Percentiles rank a stretch among this genome's conserved stretches.
phyloP scores from a whole-genome alignment of 1,284 basidiomycete genomes.

The Cryptococcus sp. region DNA sequence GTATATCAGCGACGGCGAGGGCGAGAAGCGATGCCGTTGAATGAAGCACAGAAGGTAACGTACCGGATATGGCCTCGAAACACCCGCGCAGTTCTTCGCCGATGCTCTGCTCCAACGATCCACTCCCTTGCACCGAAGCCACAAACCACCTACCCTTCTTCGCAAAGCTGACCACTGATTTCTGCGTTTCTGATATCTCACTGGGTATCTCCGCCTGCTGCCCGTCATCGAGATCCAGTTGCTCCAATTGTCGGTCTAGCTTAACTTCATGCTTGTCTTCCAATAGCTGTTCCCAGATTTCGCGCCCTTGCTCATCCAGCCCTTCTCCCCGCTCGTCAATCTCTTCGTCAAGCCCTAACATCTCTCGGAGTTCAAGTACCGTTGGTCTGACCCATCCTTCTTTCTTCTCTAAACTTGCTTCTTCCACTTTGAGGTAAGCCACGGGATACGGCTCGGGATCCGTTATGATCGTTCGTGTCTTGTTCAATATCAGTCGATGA shows the following conservation, averaged over 20 bases:
- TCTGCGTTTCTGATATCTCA: background rate
- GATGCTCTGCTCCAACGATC: conserved; percentile 18
- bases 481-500: conserved; percentile 65
- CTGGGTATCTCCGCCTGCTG: background rate
- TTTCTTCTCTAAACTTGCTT: conserved; percentile 65
- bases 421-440: conserved; percentile 78
- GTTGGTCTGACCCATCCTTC: conserved; percentile 33
- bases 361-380: conserved; percentile 28
- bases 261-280: background rate
- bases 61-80: conserved; percentile 35
- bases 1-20: background rate
- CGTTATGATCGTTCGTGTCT: conserved; percentile 68
- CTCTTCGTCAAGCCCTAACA: conserved; percentile 34
- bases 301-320: conserved; percentile 10
- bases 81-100: conserved; percentile 35
- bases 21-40: background rate
- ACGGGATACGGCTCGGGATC: conserved; percentile 64
- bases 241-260: too few relatives aligned
- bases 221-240: background rate
- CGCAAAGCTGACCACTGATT: conserved; percentile 18
- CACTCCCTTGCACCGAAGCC: conserved; percentile 27
- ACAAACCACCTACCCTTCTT: conserved; percentile 43
- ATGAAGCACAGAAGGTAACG: conserved; percentile 7
- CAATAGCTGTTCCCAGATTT: conserved; percentile 21
- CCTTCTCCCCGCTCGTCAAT: background rate